Evolutionary conservation across 2,329 filamentous ascomycete genomes (phyloP), one percentile per base, ranked within the genome.

Genomic region (Penicillium psychrosexuale): DNA sequence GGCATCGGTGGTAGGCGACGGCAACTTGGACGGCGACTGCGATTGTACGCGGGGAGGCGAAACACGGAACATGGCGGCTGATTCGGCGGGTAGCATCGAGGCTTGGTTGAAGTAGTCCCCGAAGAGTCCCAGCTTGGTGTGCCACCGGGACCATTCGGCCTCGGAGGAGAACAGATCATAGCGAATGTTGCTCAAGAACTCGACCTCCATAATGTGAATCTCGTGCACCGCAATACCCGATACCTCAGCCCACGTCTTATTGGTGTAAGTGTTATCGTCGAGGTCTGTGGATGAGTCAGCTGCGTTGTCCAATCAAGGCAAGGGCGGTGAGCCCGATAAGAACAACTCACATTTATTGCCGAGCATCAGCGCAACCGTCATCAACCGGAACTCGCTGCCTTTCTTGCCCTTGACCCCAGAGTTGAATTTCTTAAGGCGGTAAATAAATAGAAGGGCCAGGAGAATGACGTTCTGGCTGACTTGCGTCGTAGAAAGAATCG

Each of bases 171-270:
- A 86, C 8, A 99, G 79, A 65, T 90, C 91, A 75, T 97, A 99
- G 67, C 93, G 86, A 87, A 99, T 96, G 74, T 97, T 97, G 79
- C 93, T 97, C 60, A 99, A 79, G 66, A 99, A 99, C 72, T 99
- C 94, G n/a, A 99, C 94, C 72, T 99, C 94, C 94, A 99, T 99
- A 42, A 97, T 89, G 71, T 99, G 94, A 48, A 99, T 96, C 74
- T 99, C 94, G 57, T 88, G 86, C 12, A 97, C 93, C 1, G 90
- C 86, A 58, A 99, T 96, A 42, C 90, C 89, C 0, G 94, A 97
- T 11, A 99, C 94, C 67, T 99, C 94, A 2, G 93, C 94, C 94
- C 94, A 99, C 0, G 94, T 99, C 79, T 97, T 97, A 78, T 99
- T 99, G 36, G 94, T 97, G 75, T 99, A 99, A 0, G 94, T 97